Conservation (phyloP, 768 basidiomycete species). For the Pleurotus platypus region DNA sequence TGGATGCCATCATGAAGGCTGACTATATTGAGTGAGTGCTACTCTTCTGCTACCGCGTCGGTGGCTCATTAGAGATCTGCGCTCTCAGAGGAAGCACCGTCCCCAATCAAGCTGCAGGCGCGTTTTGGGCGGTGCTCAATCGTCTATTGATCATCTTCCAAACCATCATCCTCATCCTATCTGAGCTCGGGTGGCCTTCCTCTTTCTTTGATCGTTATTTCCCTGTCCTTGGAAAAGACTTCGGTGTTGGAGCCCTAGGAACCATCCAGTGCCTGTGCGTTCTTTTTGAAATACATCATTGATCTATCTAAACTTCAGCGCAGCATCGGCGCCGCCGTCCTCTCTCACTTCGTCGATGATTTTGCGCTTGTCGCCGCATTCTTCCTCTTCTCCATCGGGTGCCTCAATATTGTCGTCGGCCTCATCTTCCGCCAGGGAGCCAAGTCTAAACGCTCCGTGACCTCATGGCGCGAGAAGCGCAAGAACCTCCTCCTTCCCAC, state of each 20-base stretch:
- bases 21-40: slow-evolving; percentile 77
- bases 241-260: slow-evolving; percentile 86
- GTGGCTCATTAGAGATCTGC: neutral
- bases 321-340: slow-evolving; percentile 65
- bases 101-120: slow-evolving; percentile 88
- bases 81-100: slow-evolving; percentile 66
- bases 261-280: slow-evolving; percentile 82
- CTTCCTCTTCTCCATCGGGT: slow-evolving; percentile 80
- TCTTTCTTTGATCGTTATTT: slow-evolving; percentile 84
- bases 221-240: slow-evolving; percentile 83
- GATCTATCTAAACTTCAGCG: neutral
- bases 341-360: slow-evolving; percentile 75
- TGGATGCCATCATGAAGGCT: slow-evolving; percentile 43
- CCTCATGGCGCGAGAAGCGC: slow-evolving; percentile 57
- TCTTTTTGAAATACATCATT: neutral
- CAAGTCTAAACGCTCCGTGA: slow-evolving; percentile 64
- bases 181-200: slow-evolving; percentile 77
- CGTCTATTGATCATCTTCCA: slow-evolving; percentile 82
- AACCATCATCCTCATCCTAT: slow-evolving; percentile 69
- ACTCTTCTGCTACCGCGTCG: neutral
- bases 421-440: slow-evolving; percentile 72
- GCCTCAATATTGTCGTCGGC: slow-evolving; percentile 78
- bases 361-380: slow-evolving; percentile 87
- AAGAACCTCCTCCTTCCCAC: slow-evolving; percentile 55
- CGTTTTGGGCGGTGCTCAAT: slow-evolving; percentile 88